A percentile compares a stretch with the other conserved stretches of the same genome.
Evolutionary conservation across 2,329 filamentous ascomycete genomes (phyloP).

Genomic region (Paradendryphiella salina): DNA sequence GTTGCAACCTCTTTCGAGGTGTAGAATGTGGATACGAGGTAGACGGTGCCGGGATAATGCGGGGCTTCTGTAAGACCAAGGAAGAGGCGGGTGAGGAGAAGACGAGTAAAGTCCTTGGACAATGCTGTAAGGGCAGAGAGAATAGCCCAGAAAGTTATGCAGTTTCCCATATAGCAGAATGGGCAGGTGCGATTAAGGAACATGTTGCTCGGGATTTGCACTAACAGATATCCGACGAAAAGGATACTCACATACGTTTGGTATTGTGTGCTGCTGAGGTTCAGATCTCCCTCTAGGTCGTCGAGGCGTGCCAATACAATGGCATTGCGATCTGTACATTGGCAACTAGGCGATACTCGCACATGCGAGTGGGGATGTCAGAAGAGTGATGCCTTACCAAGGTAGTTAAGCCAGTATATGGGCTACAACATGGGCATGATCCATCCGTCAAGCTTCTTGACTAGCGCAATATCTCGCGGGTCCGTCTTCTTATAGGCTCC

Average conservation of each 20-base stretch:
- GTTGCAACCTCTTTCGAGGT: conserved; percentile 45
- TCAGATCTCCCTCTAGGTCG: conserved; percentile 62
- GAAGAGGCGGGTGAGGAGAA: conserved; percentile 52
- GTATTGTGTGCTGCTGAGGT: conserved; percentile 29
- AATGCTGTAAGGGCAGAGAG: conserved; percentile 51
- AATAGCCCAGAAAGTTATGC: conserved; percentile 50
- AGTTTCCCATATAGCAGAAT: conserved; percentile 30
- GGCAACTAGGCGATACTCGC: conserved; percentile 35
- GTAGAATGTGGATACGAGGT: conserved; percentile 45
- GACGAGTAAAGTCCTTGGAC: conserved; percentile 49
- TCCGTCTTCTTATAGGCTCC: conserved; percentile 44
- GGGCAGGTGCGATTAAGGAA: conserved; percentile 41
- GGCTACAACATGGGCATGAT: conserved; percentile 36
- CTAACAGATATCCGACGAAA: conserved; percentile 42
- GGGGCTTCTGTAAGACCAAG: conserved; percentile 51
- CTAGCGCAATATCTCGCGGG: conserved; percentile 40
- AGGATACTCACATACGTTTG: conserved; percentile 33
- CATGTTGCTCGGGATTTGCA: conserved; percentile 46
- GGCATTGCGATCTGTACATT: conserved; percentile 59
- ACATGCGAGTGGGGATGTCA: conserved; percentile 32
- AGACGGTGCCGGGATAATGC: conserved; percentile 44
- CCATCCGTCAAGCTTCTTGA: conserved; percentile 39
- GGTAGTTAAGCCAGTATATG: conserved; percentile 24
- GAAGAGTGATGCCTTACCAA: conserved; percentile 7
- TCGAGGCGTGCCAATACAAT: conserved; percentile 66